phyloP scores from a whole-genome alignment of 306 rosid species.

The Begonia loranthoides region DNA sequence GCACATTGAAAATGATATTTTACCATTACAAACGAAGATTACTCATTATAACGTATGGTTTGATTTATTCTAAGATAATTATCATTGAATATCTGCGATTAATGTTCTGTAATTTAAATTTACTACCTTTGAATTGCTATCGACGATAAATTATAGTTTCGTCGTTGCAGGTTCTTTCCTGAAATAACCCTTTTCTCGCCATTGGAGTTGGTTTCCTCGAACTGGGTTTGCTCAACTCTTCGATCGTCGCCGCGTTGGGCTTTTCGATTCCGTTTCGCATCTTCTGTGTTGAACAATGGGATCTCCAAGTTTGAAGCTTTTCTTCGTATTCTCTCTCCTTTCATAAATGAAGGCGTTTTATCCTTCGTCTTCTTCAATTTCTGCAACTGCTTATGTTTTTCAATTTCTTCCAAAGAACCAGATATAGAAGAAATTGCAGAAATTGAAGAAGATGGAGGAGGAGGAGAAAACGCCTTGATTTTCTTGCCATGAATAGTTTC shows the following conservation, averaged over 20 bases:
- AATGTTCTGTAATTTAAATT: no score
- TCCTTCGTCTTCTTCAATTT: conserved; percentile 8
- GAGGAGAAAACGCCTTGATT: conserved; percentile 10
- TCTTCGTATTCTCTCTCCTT: conserved; percentile 29
- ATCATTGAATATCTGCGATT: no score
- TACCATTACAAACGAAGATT: no score
- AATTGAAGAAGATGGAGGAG: conserved; percentile 3
- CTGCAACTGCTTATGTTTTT: conserved; percentile 5
- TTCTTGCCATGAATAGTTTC: no score
- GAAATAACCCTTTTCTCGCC: no score
- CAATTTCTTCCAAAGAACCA: no score
- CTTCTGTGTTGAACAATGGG: conserved; percentile 63
- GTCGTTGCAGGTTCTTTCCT: no score
- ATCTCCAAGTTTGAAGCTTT: conserved; percentile 39
- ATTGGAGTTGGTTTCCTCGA: conserved; percentile 2
- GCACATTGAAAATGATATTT: no score
- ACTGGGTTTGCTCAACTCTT: conserved; percentile 14
- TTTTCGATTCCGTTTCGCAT: conserved; percentile 77
- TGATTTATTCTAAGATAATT: no score
- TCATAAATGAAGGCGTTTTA: conserved; percentile 25
- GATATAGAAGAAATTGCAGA: conserved; percentile 6
- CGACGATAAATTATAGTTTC: no score
- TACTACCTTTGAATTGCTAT: no score
- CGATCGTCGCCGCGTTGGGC: conserved; percentile 69
- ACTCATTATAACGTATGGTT: no score